Evolutionary conservation across 306 rosid genomes (phyloP), one percentile per base, ranked within the genome.

Genomic region (Dryas octopetala): DNA sequence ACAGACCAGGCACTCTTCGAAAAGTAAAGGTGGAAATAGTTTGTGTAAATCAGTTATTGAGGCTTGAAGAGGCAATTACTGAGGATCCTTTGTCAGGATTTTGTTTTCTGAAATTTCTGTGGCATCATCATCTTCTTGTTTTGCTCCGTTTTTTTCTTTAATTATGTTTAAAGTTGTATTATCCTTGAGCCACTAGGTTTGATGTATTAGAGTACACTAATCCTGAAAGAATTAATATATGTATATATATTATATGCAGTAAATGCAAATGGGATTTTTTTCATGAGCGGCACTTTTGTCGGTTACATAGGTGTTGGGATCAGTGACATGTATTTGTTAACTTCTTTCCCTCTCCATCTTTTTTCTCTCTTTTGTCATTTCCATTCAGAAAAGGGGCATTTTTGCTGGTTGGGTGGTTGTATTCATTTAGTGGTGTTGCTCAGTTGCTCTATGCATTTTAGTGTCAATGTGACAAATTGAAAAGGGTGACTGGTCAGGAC

Each of bases 341-440:
- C 16, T 13, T 40, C 47, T 54, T 54, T 43, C 26, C 9, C 32
- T 46, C 14, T 28, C 57, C 7, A 1, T 7, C 19, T 9, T 14
- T 38, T 62, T 3, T 62, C 66, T 8, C 66, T 62, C 19, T 32
- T 6, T 38, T 38, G 46, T 14, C 13, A 19, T 5, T 26, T 41
- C 13, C 75, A 51, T n/a, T 69, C 32, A 38, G 41, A 52, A 41
- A 32, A 16, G 2, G 16, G 4, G 16, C 23, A 53, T 4, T 5
- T 52, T 69, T 9, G 74, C 61, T 71, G 60, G 38, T 52, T 46
- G 53, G 71, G 17, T 48, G 32, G 55, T 51, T 14, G 46, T 13
- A n/a, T 4, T 16, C n/a, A 52, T 11, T 16, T 69, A 38, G 48
- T 69, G 41, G 14, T 12, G 74, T 11, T 12, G 41, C 52, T 11